Evolutionary conservation across 2,329 filamentous ascomycete genomes (phyloP).

Genomic region (Zarea fungicola): DNA sequence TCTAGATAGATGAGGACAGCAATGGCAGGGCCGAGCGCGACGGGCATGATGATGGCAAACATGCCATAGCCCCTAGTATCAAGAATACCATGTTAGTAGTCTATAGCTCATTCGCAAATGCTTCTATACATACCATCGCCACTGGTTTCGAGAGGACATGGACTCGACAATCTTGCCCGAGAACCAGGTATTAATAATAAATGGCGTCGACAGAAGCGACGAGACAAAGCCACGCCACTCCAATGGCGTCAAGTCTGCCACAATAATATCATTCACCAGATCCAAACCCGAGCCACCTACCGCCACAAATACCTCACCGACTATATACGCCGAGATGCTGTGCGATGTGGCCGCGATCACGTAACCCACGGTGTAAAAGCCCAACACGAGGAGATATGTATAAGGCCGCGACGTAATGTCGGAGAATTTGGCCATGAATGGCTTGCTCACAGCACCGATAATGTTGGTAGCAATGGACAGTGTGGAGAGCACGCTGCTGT

Average conservation of each 20-base stretch:
- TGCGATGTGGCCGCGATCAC: slow-evolving; percentile 51
- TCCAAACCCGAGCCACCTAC: slow-evolving; percentile 55
- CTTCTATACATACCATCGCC: slow-evolving; percentile 23
- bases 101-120: too few relatives aligned
- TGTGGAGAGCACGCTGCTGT: slow-evolving; percentile 24
- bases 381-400: slow-evolving; percentile 50
- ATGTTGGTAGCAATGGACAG: slow-evolving; percentile 29
- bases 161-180: slow-evolving; percentile 35
- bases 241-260: slow-evolving; percentile 53
- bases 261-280: slow-evolving; percentile 57
- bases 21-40: slow-evolving; percentile 51
- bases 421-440: slow-evolving; percentile 56
- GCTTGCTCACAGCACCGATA: slow-evolving; percentile 50
- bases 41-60: slow-evolving; percentile 56
- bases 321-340: slow-evolving; percentile 46
- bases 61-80: slow-evolving; percentile 62
- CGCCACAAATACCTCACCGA: slow-evolving; percentile 53
- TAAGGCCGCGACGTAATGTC: slow-evolving; percentile 59
- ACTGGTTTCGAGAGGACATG: slow-evolving; percentile 27
- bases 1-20: slow-evolving; percentile 53
- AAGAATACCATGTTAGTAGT: too few relatives aligned
- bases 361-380: slow-evolving; percentile 51
- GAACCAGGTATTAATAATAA: slow-evolving; percentile 34
- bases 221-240: slow-evolving; percentile 36
- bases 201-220: slow-evolving; percentile 26